phyloP scores from a whole-genome alignment of 2,329 filamentous ascomycete species.

The Xenosphaeropsis pyriputrescens region DNA sequence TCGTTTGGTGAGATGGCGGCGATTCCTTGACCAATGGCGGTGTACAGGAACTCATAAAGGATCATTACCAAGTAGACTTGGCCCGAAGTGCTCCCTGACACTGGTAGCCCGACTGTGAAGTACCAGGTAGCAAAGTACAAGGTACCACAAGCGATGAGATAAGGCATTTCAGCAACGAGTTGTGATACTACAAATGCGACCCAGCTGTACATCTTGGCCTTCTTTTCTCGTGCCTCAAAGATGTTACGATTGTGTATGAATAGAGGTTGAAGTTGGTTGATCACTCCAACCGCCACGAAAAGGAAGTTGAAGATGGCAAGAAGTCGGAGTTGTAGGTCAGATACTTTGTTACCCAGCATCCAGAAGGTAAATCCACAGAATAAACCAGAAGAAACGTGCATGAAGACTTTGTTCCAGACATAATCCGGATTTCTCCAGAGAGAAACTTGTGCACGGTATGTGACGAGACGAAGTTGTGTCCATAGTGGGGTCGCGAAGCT shows the following conservation, averaged over 20 bases:
- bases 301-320: conserved; percentile 47
- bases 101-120: conserved; percentile 30
- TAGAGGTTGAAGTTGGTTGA: conserved; percentile 38
- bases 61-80: conserved; percentile 44
- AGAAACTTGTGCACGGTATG: conserved; percentile 22
- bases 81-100: conserved; percentile 17
- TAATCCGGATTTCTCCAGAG: conserved; percentile 51
- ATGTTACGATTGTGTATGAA: conserved; percentile 37
- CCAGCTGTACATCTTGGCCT: conserved; percentile 42
- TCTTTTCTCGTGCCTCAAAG: conserved; percentile 38
- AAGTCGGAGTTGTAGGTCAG: conserved; percentile 30
- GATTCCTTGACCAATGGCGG: conserved; percentile 40
- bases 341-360: conserved; percentile 32
- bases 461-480: conserved; percentile 23
- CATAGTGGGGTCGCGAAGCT: conserved; percentile 35
- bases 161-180: conserved; percentile 25
- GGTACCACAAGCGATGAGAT: conserved; percentile 21
- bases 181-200: conserved; percentile 35
- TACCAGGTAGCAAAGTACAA: conserved; percentile 34
- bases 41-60: conserved; percentile 40
- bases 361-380: conserved; percentile 45
- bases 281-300: conserved; percentile 36
- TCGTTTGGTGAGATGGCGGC: conserved; percentile 42
- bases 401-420: conserved; percentile 24
- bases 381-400: conserved; percentile 33